phyloP scores from a whole-genome alignment of 768 basidiomycete species.

The Cystobasidium ongulense region DNA sequence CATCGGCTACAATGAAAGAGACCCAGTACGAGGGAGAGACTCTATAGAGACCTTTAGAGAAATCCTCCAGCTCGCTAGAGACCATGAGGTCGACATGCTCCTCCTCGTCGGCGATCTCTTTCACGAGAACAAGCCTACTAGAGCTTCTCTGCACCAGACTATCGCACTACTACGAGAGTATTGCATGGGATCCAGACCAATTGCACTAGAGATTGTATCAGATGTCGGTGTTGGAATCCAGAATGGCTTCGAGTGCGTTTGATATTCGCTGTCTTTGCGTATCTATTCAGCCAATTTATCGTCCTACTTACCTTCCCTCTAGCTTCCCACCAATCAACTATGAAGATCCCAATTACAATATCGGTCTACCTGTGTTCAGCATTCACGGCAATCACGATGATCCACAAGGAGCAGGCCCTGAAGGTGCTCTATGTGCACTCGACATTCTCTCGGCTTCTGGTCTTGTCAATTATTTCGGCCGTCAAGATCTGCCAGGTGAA shows the following conservation, averaged over 20 bases:
- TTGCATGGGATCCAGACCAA: conserved; percentile 75
- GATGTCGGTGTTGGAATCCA: conserved; percentile 87
- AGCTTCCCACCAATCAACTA: conserved; percentile 97
- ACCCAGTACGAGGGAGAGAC: conserved; percentile 88
- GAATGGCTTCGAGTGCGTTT: conserved; percentile 62
- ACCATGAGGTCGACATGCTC: conserved; percentile 87
- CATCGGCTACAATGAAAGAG: conserved; percentile 83
- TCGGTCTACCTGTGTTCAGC: conserved; percentile 93
- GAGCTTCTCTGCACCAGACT: conserved; percentile 79
- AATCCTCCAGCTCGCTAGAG: conserved; percentile 80
- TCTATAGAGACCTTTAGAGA: conserved; percentile 92
- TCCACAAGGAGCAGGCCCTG: conserved; percentile 86
- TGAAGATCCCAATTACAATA: conserved; percentile 90
- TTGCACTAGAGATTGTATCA: conserved; percentile 83
- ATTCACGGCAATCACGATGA: conserved; percentile 99
- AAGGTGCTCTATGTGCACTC: conserved; percentile 89
- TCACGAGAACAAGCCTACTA: conserved; percentile 90
- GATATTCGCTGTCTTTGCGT: conserved; percentile 33
- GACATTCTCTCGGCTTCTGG: conserved; percentile 91
- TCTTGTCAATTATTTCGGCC: conserved; percentile 95
- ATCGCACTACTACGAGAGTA: conserved; percentile 84
- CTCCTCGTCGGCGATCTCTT: conserved; percentile 93
- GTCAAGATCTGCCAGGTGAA: conserved; percentile 68
- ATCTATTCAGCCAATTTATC: neutral
- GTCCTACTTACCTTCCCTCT: neutral